These are phyloP conservation scores for Sphagnum magellanicum DNA, from an alignment of 228 moss, liverwort and hornwort genomes.

Conservation along the genomic window DNA sequence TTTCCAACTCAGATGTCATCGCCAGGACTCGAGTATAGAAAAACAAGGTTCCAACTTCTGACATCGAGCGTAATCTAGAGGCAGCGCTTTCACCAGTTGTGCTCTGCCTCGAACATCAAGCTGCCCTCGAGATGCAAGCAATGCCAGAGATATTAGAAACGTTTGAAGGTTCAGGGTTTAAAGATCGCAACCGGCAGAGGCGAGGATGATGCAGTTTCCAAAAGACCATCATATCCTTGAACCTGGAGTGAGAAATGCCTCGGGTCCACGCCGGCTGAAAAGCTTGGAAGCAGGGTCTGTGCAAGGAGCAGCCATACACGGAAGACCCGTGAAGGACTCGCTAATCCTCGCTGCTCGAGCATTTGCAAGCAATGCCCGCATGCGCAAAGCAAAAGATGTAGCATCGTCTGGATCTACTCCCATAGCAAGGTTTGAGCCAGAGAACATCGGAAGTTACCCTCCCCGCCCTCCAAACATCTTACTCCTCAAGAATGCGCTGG, in stretches of 20 bases:
- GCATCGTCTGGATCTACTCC: background rate
- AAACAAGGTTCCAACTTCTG: background rate
- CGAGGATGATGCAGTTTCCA: background rate
- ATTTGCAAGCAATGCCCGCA: constrained; percentile 6
- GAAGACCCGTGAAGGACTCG: constrained; percentile 18
- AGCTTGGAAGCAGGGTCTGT: background rate
- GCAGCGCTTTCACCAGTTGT: background rate
- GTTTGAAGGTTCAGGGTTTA: background rate
- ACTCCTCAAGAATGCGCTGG: constrained; percentile 31
- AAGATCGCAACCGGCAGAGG: background rate
- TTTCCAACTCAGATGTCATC: constrained; percentile 1
- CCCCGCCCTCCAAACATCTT: constrained; percentile 29
- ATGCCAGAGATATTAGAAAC: background rate
- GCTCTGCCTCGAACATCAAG: too few species aligned
- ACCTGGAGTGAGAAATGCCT: background rate
- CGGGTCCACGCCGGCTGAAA: background rate
- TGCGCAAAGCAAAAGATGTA: background rate
- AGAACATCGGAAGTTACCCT: constrained; percentile 46
- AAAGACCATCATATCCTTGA: background rate
- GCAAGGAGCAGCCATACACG: constrained; percentile 4
- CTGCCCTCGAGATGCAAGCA: too few species aligned
- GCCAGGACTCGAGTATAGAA: background rate
- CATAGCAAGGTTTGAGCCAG: constrained; percentile 27
- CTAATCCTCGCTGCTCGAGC: constrained; percentile 17
- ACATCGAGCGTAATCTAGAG: background rate